phyloP scores from a whole-genome alignment of 1,139 yeast genomes.

The Debaryomyces fabryi region DNA sequence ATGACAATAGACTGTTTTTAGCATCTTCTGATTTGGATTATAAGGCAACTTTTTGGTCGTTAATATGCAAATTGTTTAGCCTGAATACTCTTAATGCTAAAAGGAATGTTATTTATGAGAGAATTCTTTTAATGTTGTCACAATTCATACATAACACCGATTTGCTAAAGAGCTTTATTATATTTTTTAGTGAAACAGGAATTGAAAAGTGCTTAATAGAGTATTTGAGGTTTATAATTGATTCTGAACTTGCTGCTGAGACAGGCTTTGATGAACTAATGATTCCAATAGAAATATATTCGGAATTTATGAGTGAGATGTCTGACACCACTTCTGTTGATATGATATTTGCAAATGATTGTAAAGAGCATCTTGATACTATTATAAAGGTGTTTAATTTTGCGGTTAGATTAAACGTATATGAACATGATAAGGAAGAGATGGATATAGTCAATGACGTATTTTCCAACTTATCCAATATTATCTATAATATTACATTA shows the following conservation, averaged over 20 bases:
- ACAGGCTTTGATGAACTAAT: slow-evolving; percentile 1
- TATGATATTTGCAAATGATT: neutral
- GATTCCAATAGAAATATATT: slow-evolving; percentile 5
- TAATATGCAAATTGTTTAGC: slow-evolving; percentile 8
- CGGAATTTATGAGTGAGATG: slow-evolving; percentile 5
- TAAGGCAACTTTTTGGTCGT: slow-evolving; percentile 26
- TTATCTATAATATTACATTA: slow-evolving; percentile 21
- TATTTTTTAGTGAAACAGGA: slow-evolving; percentile 17
- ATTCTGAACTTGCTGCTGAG: neutral
- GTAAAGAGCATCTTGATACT: slow-evolving; percentile 7
- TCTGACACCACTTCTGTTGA: neutral
- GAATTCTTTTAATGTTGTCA: slow-evolving; percentile 29
- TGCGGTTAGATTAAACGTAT: slow-evolving; percentile 4
- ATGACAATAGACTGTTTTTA: slow-evolving; percentile 31
- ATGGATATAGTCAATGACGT: slow-evolving; percentile 15
- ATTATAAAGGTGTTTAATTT: slow-evolving; percentile 2
- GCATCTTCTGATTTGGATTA: slow-evolving; percentile 11
- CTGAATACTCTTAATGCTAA: neutral
- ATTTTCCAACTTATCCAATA: slow-evolving; percentile 17
- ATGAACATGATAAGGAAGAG: slow-evolving; percentile 14
- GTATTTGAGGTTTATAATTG: neutral
- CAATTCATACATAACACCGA: slow-evolving; percentile 41
- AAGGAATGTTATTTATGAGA: slow-evolving; percentile 8
- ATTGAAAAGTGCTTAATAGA: slow-evolving; percentile 5
- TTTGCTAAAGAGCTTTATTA: slow-evolving; percentile 18